Evolutionary conservation across 768 basidiomycete species (phyloP).

Genomic region (Cubamyces lactineus): DNA sequence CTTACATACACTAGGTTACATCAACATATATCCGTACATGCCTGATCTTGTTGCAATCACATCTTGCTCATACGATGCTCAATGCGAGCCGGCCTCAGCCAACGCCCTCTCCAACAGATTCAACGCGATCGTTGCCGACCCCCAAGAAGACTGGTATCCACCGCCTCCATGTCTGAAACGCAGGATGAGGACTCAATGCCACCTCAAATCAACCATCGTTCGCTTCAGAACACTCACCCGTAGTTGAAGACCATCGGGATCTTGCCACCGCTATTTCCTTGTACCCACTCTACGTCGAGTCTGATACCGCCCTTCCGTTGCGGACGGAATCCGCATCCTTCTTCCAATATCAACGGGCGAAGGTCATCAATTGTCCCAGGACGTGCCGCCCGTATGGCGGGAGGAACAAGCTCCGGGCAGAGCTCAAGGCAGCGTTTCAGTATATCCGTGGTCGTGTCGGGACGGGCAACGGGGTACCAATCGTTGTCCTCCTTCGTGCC

Average conservation of each 20-base stretch:
- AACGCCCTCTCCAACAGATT: constrained; percentile 50
- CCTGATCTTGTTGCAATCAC: too few relatives aligned
- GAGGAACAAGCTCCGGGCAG: constrained; percentile 38
- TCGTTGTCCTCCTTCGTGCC: constrained; percentile 62
- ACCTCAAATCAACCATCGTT: too few relatives aligned
- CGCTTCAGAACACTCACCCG: constrained; percentile 47
- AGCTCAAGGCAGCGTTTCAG: constrained; percentile 47
- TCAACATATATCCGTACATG: too few relatives aligned
- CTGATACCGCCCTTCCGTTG: constrained; percentile 69
- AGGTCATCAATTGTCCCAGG: constrained; percentile 43
- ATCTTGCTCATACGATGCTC: too few relatives aligned
- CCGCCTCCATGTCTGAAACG: constrained; percentile 61
- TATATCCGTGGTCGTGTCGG: constrained; percentile 63
- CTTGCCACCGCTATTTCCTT: constrained; percentile 35
- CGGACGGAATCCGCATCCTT: constrained; percentile 66
- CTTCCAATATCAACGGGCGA: constrained; percentile 42
- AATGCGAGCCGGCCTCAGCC: background rate
- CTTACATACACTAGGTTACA: too few relatives aligned
- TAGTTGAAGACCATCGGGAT: constrained; percentile 66
- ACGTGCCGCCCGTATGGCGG: constrained; percentile 29
- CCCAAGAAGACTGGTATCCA: constrained; percentile 70
- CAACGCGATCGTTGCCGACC: constrained; percentile 55
- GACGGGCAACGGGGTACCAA: constrained; percentile 71
- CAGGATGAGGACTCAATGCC: too few relatives aligned
- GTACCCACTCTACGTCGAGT: constrained; percentile 49